Conservation (phyloP, 1,139 yeast species). For the Blastobotrys malaysiensis region DNA sequence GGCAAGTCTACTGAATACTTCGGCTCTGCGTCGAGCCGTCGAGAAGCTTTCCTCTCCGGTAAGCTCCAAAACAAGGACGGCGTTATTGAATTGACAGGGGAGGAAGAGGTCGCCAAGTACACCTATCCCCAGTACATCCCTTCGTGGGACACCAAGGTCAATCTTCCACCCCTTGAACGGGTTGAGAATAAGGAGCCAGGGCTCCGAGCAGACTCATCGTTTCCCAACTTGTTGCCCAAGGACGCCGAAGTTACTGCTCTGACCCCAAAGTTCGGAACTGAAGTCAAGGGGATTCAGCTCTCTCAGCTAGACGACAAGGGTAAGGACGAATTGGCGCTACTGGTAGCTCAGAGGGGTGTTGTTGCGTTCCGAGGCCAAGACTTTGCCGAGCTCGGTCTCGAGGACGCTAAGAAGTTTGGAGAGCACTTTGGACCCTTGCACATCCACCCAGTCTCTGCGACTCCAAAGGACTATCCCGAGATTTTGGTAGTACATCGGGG, state of each 20-base stretch:
- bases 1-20: neutral
- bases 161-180: slow-evolving; percentile 36
- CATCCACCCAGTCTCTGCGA: slow-evolving; percentile 47
- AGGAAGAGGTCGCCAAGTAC: slow-evolving; percentile 3
- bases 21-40: neutral
- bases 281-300: slow-evolving; percentile 52
- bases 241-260: slow-evolving; percentile 19
- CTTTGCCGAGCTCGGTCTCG: slow-evolving; percentile 48
- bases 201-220: slow-evolving; percentile 31
- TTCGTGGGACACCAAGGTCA: slow-evolving; percentile 12
- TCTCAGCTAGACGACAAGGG: slow-evolving; percentile 46
- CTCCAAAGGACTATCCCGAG: slow-evolving; percentile 26
- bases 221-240: slow-evolving; percentile 19
- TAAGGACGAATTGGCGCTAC: slow-evolving; percentile 59
- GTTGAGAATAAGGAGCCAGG: slow-evolving; percentile 36
- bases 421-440: slow-evolving; percentile 44
- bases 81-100: slow-evolving; percentile 3
- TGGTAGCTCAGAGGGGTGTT: slow-evolving; percentile 62
- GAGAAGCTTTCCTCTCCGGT: neutral
- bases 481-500: neutral
- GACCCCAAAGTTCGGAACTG: slow-evolving; percentile 61
- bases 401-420: slow-evolving; percentile 46
- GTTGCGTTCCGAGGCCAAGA: slow-evolving; percentile 65
- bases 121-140: slow-evolving; percentile 5
- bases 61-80: neutral